Base-by-base conservation (phyloP, 1,139 yeast species). In the Sugiyamaella japonica region DNA sequence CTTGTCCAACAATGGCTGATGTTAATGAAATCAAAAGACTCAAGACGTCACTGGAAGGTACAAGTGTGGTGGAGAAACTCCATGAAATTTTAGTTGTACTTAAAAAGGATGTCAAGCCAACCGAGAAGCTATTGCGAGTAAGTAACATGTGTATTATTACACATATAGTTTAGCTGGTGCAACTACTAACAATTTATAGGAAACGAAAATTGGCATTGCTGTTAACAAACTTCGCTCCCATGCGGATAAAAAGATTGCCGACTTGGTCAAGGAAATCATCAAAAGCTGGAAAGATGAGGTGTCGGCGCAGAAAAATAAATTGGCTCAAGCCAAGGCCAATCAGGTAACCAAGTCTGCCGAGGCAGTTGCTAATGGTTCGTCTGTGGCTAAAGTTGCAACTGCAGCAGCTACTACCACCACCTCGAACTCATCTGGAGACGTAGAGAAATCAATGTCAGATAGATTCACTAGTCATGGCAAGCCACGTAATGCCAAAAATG, bases 141-240 rank as follows among this genome's bases (percentile, higher is more conserved):
- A 34, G 75, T 68, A 1, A 31, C 2, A 12, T 20, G 12, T 29
- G 9, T 12, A 29, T 4, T 20, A 12, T 28, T 47, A n/a, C 39
- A n/a, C n/a, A n/a, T n/a, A n/a, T n/a, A n/a, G n/a, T n/a, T n/a
- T n/a, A n/a, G n/a, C n/a, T n/a, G n/a, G n/a, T n/a, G n/a, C n/a
- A n/a, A n/a, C n/a, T 20, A 15, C 50, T 37, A 38, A 38, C 50
- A 6, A n/a, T 23, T 9, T 9, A n/a, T 64, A 74, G 69, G 89
- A 91, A 68, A 93, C 99, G n/a, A 90, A 89, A 71, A 93, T 93
- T n/a, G 99, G 99, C 58, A 95, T 93, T 25, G 95, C 93, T 6
- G 98, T 93, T 47, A 95, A 95, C 73, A 90, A 89, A 72, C 83
- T 86, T 66, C 81, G 96, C 62, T 74, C 86, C 9, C 88, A 88